Percentiles rank a stretch among this genome's conserved stretches.
Conservation (phyloP, 2,329 filamentous ascomycete species). For the Hysterium pulicare region DNA sequence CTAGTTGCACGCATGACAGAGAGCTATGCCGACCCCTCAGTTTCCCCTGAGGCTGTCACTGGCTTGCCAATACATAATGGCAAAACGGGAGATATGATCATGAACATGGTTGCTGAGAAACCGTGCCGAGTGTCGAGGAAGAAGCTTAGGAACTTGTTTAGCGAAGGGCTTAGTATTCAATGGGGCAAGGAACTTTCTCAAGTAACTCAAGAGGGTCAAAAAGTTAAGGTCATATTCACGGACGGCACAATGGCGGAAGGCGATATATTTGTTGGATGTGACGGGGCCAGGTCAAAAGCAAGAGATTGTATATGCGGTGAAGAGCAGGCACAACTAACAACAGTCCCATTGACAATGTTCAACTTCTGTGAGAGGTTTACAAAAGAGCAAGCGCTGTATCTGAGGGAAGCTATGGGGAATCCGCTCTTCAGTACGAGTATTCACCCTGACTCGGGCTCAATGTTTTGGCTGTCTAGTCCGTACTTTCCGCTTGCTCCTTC, state of each 20-base stretch:
- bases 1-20: constrained; percentile 20
- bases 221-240: constrained; percentile 17
- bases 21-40: constrained; percentile 19
- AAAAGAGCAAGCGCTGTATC: constrained; percentile 11
- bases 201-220: constrained; percentile 9
- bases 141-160: constrained; percentile 22
- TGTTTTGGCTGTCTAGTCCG: constrained; percentile 24
- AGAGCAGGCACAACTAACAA: constrained; percentile 15
- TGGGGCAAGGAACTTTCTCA: constrained; percentile 15
- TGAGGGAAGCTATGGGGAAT: constrained; percentile 16
- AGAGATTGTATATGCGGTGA: constrained; percentile 16
- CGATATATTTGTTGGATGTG: constrained; percentile 18
- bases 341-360: constrained; percentile 19
- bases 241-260: constrained; percentile 17
- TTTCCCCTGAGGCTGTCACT: constrained; percentile 14
- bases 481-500: background rate
- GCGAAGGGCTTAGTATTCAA: constrained; percentile 18
- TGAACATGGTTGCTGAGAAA: constrained; percentile 19
- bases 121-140: constrained; percentile 17
- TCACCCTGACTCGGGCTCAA: constrained; percentile 19
- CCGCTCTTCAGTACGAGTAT: constrained; percentile 20
- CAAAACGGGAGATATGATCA: constrained; percentile 20
- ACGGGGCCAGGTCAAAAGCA: constrained; percentile 17
- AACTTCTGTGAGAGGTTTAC: constrained; percentile 18
- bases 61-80: constrained; percentile 23